Base-by-base conservation (phyloP, 768 basidiomycete species). In the Boletus sp. region DNA sequence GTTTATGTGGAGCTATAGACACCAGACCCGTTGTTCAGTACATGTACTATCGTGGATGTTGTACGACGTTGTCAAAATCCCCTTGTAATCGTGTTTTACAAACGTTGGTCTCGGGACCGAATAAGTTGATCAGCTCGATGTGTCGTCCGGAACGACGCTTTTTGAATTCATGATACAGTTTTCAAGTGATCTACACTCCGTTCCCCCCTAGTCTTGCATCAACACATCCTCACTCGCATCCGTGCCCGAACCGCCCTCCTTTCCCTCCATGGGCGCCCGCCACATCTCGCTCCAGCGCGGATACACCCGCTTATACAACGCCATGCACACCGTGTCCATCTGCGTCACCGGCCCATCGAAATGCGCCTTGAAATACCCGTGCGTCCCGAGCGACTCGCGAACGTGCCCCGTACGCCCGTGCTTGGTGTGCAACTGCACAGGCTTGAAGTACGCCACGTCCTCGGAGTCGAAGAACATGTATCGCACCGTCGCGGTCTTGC, bases 391-490 rank as follows among this genome's bases (percentile, higher is more conserved):
- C 9, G 92, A 89, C 73, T 94, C 95, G 47, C 80, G 80, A 63
- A 95, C 91, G 72, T 99, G 94, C 2, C 96, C 97, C 28, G 80
- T 80, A 20, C 92, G 82, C 10, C 96, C 95, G 58, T 88, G 82
- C 74, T 98, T 99, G 4, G 94, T 98, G 71, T 93, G 82, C 55
- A 98, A 77, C 68, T 96, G 92, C 57, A 98, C 86, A 1, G 94
- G 94, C 71, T 92, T 90, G 80, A 90, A 98, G 73, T 95, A 98
- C 41, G 83, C 78, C 48, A 98, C 83, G 69, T 98, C 96, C 46
- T 93, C 92, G 84, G 86, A 65, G 72, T 95, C 89, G 82, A 99
- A 98, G 78, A 98, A 98, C 92, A 99, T 92, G 78, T 98, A 98
- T 54, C 96, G 87, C 64, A 99, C 87, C 7, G 96, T 98, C 3